Conservation (phyloP, 2,329 filamentous ascomycete genomes). For the Neurospora sp. region DNA sequence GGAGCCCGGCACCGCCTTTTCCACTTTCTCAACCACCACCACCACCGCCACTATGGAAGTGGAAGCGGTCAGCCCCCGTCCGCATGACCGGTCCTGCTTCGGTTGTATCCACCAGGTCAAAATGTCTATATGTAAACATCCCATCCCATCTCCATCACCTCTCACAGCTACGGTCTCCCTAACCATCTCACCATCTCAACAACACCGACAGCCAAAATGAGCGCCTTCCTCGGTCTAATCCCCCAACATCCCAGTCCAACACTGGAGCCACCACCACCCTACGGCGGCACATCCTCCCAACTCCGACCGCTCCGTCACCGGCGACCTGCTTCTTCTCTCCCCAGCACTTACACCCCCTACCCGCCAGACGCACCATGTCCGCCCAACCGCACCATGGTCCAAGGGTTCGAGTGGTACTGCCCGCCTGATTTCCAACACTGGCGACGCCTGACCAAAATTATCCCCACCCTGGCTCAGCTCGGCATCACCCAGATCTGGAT, state of each 20-base stretch:
- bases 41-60: neutral
- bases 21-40: neutral
- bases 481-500: slow-evolving; percentile 58
- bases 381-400: slow-evolving; percentile 45
- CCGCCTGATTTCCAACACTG: slow-evolving; percentile 52
- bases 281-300: slow-evolving; percentile 10
- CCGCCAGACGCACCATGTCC: slow-evolving; percentile 9
- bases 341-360: slow-evolving; percentile 8
- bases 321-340: slow-evolving; percentile 8
- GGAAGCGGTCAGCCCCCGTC: neutral
- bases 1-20: neutral
- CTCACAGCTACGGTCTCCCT: neutral
- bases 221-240: slow-evolving; percentile 12
- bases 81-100: neutral
- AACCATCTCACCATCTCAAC: neutral
- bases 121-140: neutral
- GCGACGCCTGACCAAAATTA: slow-evolving; percentile 40
- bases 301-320: slow-evolving; percentile 11
- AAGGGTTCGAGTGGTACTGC: slow-evolving; percentile 65
- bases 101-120: neutral
- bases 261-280: slow-evolving; percentile 2
- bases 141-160: neutral
- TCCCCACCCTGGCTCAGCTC: slow-evolving; percentile 45
- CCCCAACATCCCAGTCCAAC: slow-evolving; percentile 4
- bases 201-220: slow-evolving; percentile 6